Conservation (phyloP, 2,329 filamentous ascomycete genomes). For the Diatrype stigma region DNA sequence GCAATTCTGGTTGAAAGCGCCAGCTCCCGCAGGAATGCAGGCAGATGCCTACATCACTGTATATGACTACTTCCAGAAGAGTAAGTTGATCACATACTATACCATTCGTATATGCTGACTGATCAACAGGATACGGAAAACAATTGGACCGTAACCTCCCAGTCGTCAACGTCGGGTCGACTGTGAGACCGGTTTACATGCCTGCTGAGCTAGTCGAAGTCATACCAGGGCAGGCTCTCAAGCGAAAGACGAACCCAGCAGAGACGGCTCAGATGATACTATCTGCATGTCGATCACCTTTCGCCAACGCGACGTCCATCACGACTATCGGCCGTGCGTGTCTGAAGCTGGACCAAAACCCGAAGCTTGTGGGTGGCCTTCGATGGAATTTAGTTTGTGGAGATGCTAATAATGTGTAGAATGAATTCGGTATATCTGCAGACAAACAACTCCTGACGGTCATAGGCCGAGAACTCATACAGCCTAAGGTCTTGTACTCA, state of each 20-base stretch:
- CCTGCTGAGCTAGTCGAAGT: conserved; percentile 65
- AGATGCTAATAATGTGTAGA: conserved; percentile 8
- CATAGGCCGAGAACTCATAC: conserved; percentile 60
- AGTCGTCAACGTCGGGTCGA: conserved; percentile 62
- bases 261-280: conserved; percentile 68
- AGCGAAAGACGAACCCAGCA: conserved; percentile 50
- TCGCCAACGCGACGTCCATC: conserved; percentile 64
- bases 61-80: conserved; percentile 39
- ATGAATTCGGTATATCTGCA: conserved; percentile 60
- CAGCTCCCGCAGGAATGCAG: conserved; percentile 21
- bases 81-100: conserved; percentile 27
- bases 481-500: conserved; percentile 60
- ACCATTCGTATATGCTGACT: conserved; percentile 7
- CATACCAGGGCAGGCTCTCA: conserved; percentile 59
- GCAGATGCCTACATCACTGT: conserved; percentile 31
- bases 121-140: conserved; percentile 19
- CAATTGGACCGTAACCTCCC: conserved; percentile 40
- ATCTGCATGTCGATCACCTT: conserved; percentile 66
- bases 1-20: conserved; percentile 26
- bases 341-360: conserved; percentile 52
- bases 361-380: conserved; percentile 37
- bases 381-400: neutral
- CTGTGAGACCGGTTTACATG: conserved; percentile 55
- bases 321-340: conserved; percentile 50
- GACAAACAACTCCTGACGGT: conserved; percentile 65